Evolutionary conservation across 306 rosid species (phyloP).

Genomic region (Coriaria nepalensis): DNA sequence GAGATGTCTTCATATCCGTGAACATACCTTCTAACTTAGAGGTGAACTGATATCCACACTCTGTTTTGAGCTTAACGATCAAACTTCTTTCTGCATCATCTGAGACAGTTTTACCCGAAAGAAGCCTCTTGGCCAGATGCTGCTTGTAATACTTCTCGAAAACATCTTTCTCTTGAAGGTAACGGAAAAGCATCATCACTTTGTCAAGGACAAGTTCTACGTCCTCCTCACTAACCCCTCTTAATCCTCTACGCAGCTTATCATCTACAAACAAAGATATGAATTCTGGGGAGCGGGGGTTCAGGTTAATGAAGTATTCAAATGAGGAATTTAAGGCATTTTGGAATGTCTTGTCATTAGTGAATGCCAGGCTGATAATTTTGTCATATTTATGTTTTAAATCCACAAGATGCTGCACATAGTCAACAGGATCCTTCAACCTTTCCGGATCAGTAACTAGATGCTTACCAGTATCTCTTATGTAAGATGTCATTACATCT

Average conservation of each 20-base stretch:
- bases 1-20: conserved; percentile 71
- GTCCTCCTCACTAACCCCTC: conserved; percentile 88
- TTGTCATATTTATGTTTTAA: conserved; percentile 71
- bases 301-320: conserved; percentile 63
- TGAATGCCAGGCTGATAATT: conserved; percentile 51
- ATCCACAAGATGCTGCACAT: conserved; percentile 68
- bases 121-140: conserved; percentile 81
- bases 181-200: conserved; percentile 73
- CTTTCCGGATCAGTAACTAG: conserved; percentile 77
- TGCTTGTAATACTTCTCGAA: conserved; percentile 77
- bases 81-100: conserved; percentile 83
- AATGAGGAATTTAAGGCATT: conserved; percentile 87
- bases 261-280: conserved; percentile 79
- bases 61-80: conserved; percentile 78
- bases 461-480: conserved; percentile 58
- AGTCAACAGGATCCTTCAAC: conserved; percentile 75
- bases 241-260: conserved; percentile 63
- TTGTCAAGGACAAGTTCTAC: conserved; percentile 73
- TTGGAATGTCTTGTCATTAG: conserved; percentile 81
- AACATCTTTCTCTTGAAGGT: conserved; percentile 70
- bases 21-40: conserved; percentile 80
- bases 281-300: conserved; percentile 63
- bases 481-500: conserved; percentile 70
- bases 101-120: conserved; percentile 64
- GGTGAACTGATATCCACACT: conserved; percentile 72